Conservation (phyloP, 169 alveolate species). For the Neospora caninum region DNA sequence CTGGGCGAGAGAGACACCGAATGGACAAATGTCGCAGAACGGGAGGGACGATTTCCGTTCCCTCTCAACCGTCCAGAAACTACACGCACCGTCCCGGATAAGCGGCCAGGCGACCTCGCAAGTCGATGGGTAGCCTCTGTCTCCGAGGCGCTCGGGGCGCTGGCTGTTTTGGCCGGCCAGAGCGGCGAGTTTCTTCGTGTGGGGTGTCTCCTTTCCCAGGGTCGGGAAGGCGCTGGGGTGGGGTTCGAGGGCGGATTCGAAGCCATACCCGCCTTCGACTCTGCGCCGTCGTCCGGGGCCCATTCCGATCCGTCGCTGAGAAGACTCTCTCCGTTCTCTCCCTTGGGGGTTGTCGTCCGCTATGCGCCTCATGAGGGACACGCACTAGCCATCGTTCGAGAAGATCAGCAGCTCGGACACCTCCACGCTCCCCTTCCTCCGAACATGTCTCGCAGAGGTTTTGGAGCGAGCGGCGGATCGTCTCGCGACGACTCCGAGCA, state of each 20-base stretch:
- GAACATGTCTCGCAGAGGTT: background rate
- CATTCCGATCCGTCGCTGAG: conserved; percentile 17
- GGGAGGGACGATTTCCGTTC: too few relatives aligned
- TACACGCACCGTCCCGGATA: too few relatives aligned
- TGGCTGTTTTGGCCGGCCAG: conserved; percentile 58
- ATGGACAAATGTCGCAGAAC: too few relatives aligned
- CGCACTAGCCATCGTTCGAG: background rate
- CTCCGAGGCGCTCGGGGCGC: conserved; percentile 61
- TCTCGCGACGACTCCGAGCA: background rate
- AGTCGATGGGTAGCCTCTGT: conserved; percentile 42
- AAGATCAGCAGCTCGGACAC: background rate
- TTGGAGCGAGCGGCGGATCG: background rate
- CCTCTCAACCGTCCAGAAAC: too few relatives aligned
- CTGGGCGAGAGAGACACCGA: too few relatives aligned
- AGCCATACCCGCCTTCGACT: conserved; percentile 47
- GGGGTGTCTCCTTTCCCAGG: conserved; percentile 38
- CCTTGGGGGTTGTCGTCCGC: background rate
- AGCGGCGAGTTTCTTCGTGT: conserved; percentile 60
- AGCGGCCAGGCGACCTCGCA: background rate
- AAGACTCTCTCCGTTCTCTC: conserved; percentile 31
- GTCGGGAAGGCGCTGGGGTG: conserved; percentile 21
- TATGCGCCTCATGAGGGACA: conserved; percentile 24
- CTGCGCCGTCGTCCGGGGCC: conserved; percentile 27
- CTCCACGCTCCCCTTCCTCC: background rate
- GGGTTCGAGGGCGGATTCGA: conserved; percentile 26